Evolutionary conservation across 768 basidiomycete genomes (phyloP).

Genomic region (Naganishia vishniacii): DNA sequence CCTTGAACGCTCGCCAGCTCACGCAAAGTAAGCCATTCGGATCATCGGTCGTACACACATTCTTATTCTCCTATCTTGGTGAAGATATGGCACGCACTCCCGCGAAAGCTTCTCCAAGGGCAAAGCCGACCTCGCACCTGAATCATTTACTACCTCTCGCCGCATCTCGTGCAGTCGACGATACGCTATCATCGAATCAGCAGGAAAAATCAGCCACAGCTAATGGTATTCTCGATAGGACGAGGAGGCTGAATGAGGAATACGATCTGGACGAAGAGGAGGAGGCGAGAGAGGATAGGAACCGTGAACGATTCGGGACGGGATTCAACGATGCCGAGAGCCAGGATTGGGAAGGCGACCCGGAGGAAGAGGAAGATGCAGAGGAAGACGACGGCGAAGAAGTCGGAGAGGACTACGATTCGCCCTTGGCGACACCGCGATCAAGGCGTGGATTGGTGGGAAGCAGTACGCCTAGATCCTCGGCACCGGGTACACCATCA

Average conservation of each 20-base stretch:
- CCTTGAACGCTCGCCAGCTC: too few relatives aligned
- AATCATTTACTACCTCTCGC: too few relatives aligned
- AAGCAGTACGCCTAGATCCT: slow-evolving; percentile 20
- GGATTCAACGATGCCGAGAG: background rate
- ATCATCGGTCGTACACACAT: too few relatives aligned
- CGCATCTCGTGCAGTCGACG: too few relatives aligned
- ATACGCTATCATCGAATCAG: too few relatives aligned
- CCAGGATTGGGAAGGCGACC: slow-evolving; percentile 13
- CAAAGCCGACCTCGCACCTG: too few relatives aligned
- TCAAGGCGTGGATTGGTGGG: slow-evolving; percentile 5
- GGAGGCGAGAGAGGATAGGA: background rate
- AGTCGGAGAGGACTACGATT: slow-evolving; percentile 27
- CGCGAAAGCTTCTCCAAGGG: too few relatives aligned
- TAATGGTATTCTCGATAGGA: slow-evolving; percentile 8
- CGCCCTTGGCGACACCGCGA: slow-evolving; percentile 8
- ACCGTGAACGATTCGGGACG: slow-evolving; percentile 23
- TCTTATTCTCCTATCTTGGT: too few relatives aligned
- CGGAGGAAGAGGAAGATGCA: slow-evolving; percentile 27
- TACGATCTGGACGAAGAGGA: slow-evolving; percentile 15
- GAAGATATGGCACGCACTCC: too few relatives aligned
- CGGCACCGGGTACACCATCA: slow-evolving; percentile 7
- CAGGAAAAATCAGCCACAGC: too few relatives aligned
- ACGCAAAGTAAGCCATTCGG: too few relatives aligned
- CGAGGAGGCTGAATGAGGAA: slow-evolving; percentile 6
- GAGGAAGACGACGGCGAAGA: slow-evolving; percentile 21